These are phyloP conservation scores for Podospora australis DNA, from an alignment of 495 filamentous ascomycete species.

Conservation along the genomic window DNA sequence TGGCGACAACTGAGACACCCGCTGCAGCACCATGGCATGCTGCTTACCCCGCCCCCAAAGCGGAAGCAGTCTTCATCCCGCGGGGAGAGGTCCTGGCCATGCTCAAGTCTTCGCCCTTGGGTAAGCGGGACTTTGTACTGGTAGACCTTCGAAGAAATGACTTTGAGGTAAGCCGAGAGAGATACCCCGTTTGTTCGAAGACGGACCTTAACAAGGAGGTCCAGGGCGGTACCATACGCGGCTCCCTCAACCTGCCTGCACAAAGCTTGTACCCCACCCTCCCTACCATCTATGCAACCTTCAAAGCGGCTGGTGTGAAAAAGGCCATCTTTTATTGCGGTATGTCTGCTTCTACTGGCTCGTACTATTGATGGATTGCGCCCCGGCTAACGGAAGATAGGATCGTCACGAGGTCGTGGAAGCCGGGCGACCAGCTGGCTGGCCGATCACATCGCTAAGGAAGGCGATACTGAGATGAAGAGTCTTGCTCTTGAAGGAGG, in stretches of 20 bases:
- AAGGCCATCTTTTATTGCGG: constrained; percentile 65
- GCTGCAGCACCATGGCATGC: constrained; percentile 21
- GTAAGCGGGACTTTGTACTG: constrained; percentile 50
- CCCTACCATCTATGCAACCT: constrained; percentile 49
- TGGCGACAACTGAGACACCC: neutral
- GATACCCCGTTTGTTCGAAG: too few relatives aligned
- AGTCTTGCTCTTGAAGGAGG: constrained; percentile 55
- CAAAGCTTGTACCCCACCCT: constrained; percentile 57
- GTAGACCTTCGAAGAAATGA: constrained; percentile 59
- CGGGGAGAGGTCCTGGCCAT: constrained; percentile 23
- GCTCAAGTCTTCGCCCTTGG: constrained; percentile 11
- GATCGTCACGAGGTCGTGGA: constrained; percentile 58
- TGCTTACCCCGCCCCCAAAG: constrained; percentile 21
- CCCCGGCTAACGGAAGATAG: constrained; percentile 33
- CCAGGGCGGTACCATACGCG: constrained; percentile 62
- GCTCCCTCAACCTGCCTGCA: constrained; percentile 65
- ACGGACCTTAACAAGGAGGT: neutral
- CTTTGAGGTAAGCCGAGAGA: constrained; percentile 45
- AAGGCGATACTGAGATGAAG: constrained; percentile 39
- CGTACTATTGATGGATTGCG: too few relatives aligned
- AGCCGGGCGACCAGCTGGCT: constrained; percentile 60
- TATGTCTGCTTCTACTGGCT: constrained; percentile 27
- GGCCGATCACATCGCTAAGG: constrained; percentile 49
- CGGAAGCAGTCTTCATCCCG: constrained; percentile 18
- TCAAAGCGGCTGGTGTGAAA: constrained; percentile 42